Evolutionary conservation across 352 stramenopile genomes (phyloP).

Genomic region (Globisporangium apiculatum): DNA sequence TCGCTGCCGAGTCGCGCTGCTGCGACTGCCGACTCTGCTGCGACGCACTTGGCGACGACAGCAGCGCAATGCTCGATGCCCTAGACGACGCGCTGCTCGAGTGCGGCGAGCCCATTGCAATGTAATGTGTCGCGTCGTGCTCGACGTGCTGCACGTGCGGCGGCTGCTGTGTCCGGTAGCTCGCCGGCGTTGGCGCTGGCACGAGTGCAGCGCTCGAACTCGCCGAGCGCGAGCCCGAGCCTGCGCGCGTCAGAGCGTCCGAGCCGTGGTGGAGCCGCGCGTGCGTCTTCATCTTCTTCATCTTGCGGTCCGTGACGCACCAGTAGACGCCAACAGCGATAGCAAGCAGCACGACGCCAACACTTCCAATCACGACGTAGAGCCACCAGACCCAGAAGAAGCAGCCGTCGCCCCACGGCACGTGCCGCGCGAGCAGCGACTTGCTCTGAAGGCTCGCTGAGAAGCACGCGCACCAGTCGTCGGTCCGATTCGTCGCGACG

Average conservation of each 20-base stretch:
- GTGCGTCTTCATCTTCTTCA: conserved; percentile 31
- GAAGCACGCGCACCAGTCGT: conserved; percentile 68
- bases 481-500: conserved; percentile 21
- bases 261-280: conserved; percentile 15
- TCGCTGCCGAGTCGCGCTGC: conserved; percentile 2
- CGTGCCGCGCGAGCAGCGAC: conserved; percentile 41
- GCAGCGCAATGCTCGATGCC: conserved; percentile 53
- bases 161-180: conserved; percentile 15
- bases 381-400: conserved; percentile 88
- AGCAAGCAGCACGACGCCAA: conserved; percentile 49
- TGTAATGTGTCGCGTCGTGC: conserved; percentile 14
- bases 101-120: conserved; percentile 50
- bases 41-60: conserved; percentile 35
- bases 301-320: conserved; percentile 33
- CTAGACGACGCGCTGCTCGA: conserved; percentile 40
- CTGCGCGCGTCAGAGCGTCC: conserved; percentile 17
- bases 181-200: conserved; percentile 13
- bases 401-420: conserved; percentile 55
- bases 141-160: conserved; percentile 14
- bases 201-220: conserved; percentile 18
- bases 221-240: conserved; percentile 24
- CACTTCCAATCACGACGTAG: conserved; percentile 63
- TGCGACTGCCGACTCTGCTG: conserved; percentile 5
- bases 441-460: conserved; percentile 51
- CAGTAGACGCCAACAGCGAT: conserved; percentile 54